phyloP scores from a whole-genome alignment of 140 eudicot genomes.

The Cichorium intybus region DNA sequence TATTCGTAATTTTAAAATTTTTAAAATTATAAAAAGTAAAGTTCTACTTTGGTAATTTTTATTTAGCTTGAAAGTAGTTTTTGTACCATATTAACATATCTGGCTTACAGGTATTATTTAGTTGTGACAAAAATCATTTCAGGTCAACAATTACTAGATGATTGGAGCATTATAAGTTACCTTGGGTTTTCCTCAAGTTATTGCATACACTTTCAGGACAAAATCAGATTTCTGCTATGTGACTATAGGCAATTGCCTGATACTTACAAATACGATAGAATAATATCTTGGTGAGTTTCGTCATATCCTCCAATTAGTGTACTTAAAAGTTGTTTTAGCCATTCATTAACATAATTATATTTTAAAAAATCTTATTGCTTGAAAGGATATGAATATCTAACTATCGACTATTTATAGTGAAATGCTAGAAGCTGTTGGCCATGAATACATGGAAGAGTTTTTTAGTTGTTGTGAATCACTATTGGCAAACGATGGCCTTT shows the following conservation, averaged over 20 bases:
- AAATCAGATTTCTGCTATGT: conserved; percentile 64
- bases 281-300: conserved; percentile 73
- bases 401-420: conserved; percentile 49
- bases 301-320: no score
- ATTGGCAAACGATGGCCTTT: conserved; percentile 65
- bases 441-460: conserved; percentile 89
- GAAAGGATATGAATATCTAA: neutral
- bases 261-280: conserved; percentile 61
- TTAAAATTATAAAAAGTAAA: no score
- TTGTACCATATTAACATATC: no score
- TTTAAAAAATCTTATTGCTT: no score
- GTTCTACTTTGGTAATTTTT: no score
- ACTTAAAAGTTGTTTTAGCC: no score
- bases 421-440: conserved; percentile 99
- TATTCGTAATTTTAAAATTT: no score
- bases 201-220: conserved; percentile 40
- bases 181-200: neutral
- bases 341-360: no score
- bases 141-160: no score
- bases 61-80: no score
- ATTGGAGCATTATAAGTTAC: neutral
- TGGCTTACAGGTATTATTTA: conserved; percentile 65
- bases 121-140: no score
- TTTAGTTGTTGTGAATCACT: conserved; percentile 76
- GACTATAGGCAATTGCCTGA: conserved; percentile 85